These are phyloP conservation scores for Kwoniella sp. DNA, from an alignment of 768 basidiomycete species.

Conservation along the genomic window DNA sequence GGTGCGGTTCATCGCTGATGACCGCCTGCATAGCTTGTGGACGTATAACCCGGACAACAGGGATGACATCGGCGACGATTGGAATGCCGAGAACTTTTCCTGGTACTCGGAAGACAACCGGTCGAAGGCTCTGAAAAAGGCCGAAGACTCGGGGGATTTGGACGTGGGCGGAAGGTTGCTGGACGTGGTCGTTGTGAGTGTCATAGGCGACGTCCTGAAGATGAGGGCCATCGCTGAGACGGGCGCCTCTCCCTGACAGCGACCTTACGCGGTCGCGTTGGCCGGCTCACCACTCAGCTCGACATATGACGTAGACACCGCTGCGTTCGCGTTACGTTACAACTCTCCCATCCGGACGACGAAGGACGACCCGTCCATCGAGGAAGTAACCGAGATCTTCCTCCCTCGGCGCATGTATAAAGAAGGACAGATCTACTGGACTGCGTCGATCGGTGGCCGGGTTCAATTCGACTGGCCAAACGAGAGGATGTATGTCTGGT, in stretches of 20 bases:
- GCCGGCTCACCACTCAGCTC: slow-evolving; percentile 74
- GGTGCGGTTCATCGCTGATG: not conserved
- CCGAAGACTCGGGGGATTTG: slow-evolving; percentile 52
- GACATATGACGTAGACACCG: slow-evolving; percentile 57
- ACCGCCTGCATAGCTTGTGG: slow-evolving; percentile 65
- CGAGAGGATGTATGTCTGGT: slow-evolving; percentile 37
- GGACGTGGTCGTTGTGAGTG: slow-evolving; percentile 61
- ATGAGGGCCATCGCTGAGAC: not conserved
- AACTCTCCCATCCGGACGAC: slow-evolving; percentile 8
- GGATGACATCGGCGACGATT: slow-evolving; percentile 70
- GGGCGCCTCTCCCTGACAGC: slow-evolving; percentile 39
- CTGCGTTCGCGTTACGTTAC: slow-evolving; percentile 29
- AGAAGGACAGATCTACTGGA: slow-evolving; percentile 10
- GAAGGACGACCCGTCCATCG: not conserved
- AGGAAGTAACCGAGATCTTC: slow-evolving; percentile 39
- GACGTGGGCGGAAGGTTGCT: slow-evolving; percentile 81
- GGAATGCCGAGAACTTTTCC: slow-evolving; percentile 97
- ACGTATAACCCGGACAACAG: slow-evolving; percentile 86
- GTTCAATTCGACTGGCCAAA: slow-evolving; percentile 26
- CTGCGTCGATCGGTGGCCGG: slow-evolving; percentile 28
- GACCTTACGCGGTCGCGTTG: slow-evolving; percentile 86
- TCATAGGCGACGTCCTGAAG: not conserved
- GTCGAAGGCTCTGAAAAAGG: slow-evolving; percentile 13
- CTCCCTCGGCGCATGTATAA: slow-evolving; percentile 30
- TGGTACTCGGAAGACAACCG: slow-evolving; percentile 64